Evolutionary conservation across 805 yeast species (phyloP).

Genomic region (Ogataea neopini): DNA sequence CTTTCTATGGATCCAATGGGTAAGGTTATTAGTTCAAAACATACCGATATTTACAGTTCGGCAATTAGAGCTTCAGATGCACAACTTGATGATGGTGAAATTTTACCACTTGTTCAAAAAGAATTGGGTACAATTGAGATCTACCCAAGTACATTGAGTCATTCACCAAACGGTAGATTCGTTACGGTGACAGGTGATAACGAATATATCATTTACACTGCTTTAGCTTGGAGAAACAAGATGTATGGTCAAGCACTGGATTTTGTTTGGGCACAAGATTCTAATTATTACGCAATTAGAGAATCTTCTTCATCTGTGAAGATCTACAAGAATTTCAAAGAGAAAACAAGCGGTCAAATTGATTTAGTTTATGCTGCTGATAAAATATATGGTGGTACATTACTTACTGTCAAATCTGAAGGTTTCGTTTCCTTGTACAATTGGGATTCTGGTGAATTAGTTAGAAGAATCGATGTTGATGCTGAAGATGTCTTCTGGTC

Average conservation of each 20-base stretch:
- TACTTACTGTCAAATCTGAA: conserved; percentile 80
- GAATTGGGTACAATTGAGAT: conserved; percentile 94
- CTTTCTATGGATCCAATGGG: conserved; percentile 92
- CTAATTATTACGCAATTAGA: conserved; percentile 81
- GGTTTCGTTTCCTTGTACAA: conserved; percentile 88
- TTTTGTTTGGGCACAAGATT: conserved; percentile 93
- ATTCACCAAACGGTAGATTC: conserved; percentile 96
- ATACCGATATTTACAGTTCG: conserved; percentile 84
- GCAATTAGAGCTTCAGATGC: conserved; percentile 67
- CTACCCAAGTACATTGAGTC: conserved; percentile 82
- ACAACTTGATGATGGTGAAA: conserved; percentile 78
- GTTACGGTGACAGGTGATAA: conserved; percentile 98
- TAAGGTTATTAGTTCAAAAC: conserved; percentile 87
- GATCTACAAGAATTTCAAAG: conserved; percentile 83
- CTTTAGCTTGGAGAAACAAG: conserved; percentile 97
- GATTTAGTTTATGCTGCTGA: conserved; percentile 73
- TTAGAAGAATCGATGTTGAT: conserved; percentile 87
- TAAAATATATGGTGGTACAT: conserved; percentile 84
- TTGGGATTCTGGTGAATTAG: conserved; percentile 86
- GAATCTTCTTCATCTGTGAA: conserved; percentile 66
- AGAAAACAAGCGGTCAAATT: conserved; percentile 60
- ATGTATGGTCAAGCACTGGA: conserved; percentile 87
- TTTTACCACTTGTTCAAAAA: conserved; percentile 73
- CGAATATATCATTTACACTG: conserved; percentile 92
- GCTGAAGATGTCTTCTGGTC: conserved; percentile 88